A percentile compares a stretch with the other conserved stretches of the same genome.
Evolutionary conservation across 805 yeast genomes (phyloP).

Genomic region (Tetrapisispora iriomotensis): DNA sequence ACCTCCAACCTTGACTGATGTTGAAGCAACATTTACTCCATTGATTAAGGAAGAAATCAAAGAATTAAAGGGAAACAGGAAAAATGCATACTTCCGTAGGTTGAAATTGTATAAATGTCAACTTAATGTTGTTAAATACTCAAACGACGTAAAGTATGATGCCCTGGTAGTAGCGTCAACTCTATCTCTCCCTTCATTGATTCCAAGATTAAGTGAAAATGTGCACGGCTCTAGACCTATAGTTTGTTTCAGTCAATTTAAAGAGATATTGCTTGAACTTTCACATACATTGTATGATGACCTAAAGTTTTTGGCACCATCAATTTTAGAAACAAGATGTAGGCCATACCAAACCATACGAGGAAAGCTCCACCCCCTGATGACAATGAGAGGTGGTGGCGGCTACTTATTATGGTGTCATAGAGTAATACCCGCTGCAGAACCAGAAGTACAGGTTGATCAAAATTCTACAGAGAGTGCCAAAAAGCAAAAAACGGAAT

Average conservation of each 20-base stretch:
- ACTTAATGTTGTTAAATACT: conserved; percentile 39
- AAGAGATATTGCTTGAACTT: conserved; percentile 62
- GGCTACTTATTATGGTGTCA: conserved; percentile 78
- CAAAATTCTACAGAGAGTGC: conserved; percentile 7
- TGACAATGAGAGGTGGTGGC: conserved; percentile 90
- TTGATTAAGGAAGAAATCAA: conserved; percentile 42
- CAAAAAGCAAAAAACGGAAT: conserved; percentile 1
- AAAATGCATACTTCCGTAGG: conserved; percentile 59
- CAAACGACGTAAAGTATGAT: conserved; percentile 52
- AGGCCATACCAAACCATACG: conserved; percentile 87
- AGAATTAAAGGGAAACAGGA: conserved; percentile 48
- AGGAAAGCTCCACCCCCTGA: conserved; percentile 87
- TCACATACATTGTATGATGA: conserved; percentile 63
- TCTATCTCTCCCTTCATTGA: conserved; percentile 53
- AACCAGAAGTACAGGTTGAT: conserved; percentile 7
- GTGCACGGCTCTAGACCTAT: conserved; percentile 82
- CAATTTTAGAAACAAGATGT: conserved; percentile 70
- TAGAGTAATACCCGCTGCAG: conserved; percentile 54
- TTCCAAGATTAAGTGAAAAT: conserved; percentile 51
- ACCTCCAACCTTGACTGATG: conserved; percentile 46
- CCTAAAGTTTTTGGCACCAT: conserved; percentile 68
- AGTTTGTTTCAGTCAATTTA: conserved; percentile 71
- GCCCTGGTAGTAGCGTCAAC: conserved; percentile 68
- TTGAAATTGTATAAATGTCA: conserved; percentile 36
- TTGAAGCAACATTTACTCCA: conserved; percentile 33